phyloP scores from a whole-genome alignment of 2,329 filamentous ascomycete species.

The Daldinia sp. region DNA sequence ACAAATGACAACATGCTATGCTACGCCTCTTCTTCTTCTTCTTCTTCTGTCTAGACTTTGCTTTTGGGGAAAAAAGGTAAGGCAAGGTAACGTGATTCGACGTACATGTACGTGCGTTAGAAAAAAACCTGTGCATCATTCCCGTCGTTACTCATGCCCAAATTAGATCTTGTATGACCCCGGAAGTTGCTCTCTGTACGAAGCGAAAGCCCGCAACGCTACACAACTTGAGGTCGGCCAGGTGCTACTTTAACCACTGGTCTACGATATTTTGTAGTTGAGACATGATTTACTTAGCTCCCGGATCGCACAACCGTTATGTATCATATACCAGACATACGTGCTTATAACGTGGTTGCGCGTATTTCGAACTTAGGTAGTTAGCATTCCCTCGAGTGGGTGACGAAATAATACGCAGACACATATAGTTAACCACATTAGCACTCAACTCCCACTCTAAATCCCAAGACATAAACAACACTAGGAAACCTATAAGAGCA shows the following conservation, averaged over 20 bases:
- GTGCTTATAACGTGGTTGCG: background rate
- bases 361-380: too few species aligned
- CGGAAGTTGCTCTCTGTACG: background rate
- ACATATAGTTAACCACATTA: too few species aligned
- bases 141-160: background rate
- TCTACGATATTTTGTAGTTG: background rate
- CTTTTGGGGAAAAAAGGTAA: background rate
- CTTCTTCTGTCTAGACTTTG: too few species aligned
- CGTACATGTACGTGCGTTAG: too few species aligned
- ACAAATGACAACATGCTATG: constrained; percentile 29
- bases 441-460: too few species aligned
- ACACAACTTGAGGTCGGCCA: background rate
- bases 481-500: too few species aligned
- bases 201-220: background rate
- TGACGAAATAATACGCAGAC: too few species aligned
- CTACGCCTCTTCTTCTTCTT: too few species aligned
- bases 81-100: background rate
- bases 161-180: background rate
- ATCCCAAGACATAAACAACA: too few species aligned
- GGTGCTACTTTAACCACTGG: background rate
- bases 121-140: background rate
- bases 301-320: background rate
- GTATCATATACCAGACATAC: background rate
- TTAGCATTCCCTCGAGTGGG: too few species aligned
- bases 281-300: background rate